A percentile compares a stretch with the other conserved stretches of the same genome.
Evolutionary conservation across 441 rosid species (phyloP).

Genomic region (Bruguiera hainesii): DNA sequence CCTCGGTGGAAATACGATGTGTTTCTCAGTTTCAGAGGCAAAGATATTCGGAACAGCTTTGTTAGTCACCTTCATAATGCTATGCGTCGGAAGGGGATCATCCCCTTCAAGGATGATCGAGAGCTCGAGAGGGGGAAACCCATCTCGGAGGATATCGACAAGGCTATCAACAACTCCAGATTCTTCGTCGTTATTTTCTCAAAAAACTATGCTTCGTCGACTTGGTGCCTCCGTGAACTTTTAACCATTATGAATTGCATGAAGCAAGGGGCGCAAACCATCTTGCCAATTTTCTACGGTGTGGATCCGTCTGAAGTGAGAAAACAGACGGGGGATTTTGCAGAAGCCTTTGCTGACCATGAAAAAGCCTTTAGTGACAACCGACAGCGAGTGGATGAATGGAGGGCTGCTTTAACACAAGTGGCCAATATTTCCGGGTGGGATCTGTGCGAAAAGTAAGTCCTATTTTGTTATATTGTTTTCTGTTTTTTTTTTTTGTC

Average conservation of each 20-base stretch:
- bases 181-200: constrained; percentile 29
- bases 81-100: constrained; percentile 6
- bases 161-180: constrained; percentile 24
- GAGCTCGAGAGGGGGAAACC: neutral
- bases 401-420: constrained; percentile 34
- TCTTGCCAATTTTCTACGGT: constrained; percentile 38
- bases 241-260: constrained; percentile 24
- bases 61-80: constrained; percentile 12
- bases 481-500: too few relatives aligned
- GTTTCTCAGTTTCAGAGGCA: constrained; percentile 19
- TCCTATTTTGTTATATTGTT: too few relatives aligned
- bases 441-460: constrained; percentile 20
- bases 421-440: constrained; percentile 36
- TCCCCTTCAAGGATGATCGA: constrained; percentile 10
- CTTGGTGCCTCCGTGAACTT: constrained; percentile 28
- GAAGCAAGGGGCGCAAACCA: constrained; percentile 5
- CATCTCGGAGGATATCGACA: constrained; percentile 2
- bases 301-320: constrained; percentile 34
- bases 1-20: constrained; percentile 18
- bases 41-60: constrained; percentile 15
- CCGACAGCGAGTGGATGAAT: constrained; percentile 16
- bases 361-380: neutral
- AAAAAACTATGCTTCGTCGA: constrained; percentile 31
- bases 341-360: constrained; percentile 14
- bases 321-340: constrained; percentile 25